Evolutionary conservation across 192 early-diverging fungal species (phyloP).

Genomic region (Podila clonocystis): DNA sequence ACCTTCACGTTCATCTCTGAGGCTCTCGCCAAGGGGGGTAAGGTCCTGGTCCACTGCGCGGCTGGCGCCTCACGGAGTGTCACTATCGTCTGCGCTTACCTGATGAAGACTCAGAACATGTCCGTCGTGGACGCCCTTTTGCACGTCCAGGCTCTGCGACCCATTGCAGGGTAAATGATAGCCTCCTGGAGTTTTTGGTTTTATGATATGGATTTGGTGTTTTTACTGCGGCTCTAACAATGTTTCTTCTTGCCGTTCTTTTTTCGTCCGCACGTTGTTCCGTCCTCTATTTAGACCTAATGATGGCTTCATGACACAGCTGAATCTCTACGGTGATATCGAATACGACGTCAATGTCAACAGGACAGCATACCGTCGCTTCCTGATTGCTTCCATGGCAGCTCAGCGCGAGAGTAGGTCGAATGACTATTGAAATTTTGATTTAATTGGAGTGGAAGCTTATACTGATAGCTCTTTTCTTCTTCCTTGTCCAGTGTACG

Average conservation of each 20-base stretch:
- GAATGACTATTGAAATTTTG: too few species aligned
- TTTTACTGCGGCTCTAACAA: background rate
- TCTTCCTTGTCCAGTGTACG: constrained; percentile 50
- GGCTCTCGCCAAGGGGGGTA: constrained; percentile 55
- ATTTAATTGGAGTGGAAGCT: background rate
- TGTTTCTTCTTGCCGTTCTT: constrained; percentile 6
- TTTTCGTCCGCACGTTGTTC: too few species aligned
- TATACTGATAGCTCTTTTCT: background rate
- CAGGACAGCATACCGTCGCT: constrained; percentile 70
- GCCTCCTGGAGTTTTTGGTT: too few species aligned
- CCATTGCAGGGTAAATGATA: constrained; percentile 53
- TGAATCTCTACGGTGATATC: constrained; percentile 69
- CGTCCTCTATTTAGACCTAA: constrained; percentile 56
- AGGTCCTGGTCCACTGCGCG: constrained; percentile 76
- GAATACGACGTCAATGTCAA: constrained; percentile 63
- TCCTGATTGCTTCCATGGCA: constrained; percentile 69
- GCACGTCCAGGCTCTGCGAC: constrained; percentile 47
- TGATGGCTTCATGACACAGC: constrained; percentile 68
- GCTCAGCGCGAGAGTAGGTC: constrained; percentile 61
- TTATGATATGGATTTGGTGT: too few species aligned
- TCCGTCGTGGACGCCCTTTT: constrained; percentile 58
- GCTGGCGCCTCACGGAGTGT: constrained; percentile 76
- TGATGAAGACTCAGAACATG: constrained; percentile 68
- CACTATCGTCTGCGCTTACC: constrained; percentile 69
- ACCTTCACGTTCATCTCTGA: constrained; percentile 67